Base-by-base conservation (phyloP, 805 yeast species). In the Ogataea ganodermae region DNA sequence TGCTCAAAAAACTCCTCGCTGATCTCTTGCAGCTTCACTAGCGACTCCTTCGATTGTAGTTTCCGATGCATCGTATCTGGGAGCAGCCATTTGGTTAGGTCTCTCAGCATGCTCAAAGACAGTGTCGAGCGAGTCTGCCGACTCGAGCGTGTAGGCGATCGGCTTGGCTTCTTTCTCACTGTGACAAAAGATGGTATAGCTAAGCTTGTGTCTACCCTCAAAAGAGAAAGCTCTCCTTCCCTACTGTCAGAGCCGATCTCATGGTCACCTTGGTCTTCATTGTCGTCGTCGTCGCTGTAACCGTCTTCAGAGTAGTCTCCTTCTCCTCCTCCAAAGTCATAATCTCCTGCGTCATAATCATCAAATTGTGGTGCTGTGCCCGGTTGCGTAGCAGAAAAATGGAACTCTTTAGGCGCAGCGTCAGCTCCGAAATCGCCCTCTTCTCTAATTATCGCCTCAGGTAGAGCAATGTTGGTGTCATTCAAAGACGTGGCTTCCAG, bases 1-100 rank as follows among this genome's bases (percentile, higher is more conserved):
- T 67, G 68, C 20, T 55, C 50, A 33, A 73, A 57, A 39, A 74
- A 74, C 35, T 63, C 67, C 18, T 61, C 58, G 2, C 73, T 67
- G 35, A 67, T 61, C 10, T 54, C 54, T 23, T 68, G 69, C 17
- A 73, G 46, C n/a, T 55, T 46, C n/a, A 45, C 33, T 20, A 65
- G 47, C 0, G 64, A 42, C 6, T 63, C 63, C 2, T 48, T 36
- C 0, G 66, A 57, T 4, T 58, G 39, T 17, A 58, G 44, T 38
- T 53, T 56, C 22, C 51, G 41, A 8, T 45, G 52, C 18, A 49
- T 22, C 6, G 43, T 45, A 20, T 48, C 51, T 4, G 63, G 60
- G 6, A 56, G 43, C 4, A 58, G 20, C 44, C 49, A 42, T 24
- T 50, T 53, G 7, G 51, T 39, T 8, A 62, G 27, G n/a, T 38